Percentiles rank a stretch among this genome's conserved stretches.
Conservation (phyloP, 345 rosid species). For the Passiflora organensis region DNA sequence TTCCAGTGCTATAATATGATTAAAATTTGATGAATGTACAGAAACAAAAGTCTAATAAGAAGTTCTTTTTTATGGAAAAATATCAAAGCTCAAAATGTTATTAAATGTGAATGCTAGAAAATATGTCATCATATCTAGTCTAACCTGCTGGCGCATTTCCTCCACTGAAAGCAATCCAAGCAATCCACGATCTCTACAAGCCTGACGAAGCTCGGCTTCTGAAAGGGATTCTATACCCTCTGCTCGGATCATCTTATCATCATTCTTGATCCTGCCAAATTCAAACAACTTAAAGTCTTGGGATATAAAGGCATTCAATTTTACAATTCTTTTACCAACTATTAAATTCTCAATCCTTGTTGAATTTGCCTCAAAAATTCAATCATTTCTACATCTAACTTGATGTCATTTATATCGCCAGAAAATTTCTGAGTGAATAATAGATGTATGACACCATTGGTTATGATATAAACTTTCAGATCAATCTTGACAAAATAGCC, state of each 20-base stretch:
- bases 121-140: background rate
- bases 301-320: too few species aligned
- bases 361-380: background rate
- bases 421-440: constrained; percentile 5
- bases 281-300: constrained; percentile 2
- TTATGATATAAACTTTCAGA: background rate
- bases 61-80: too few species aligned
- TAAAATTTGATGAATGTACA: too few species aligned
- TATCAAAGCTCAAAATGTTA: too few species aligned
- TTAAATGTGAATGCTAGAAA: too few species aligned
- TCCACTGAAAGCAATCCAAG: constrained; percentile 86
- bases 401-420: background rate
- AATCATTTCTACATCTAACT: background rate
- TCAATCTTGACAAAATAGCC: too few species aligned
- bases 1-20: too few species aligned
- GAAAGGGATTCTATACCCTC: constrained; percentile 93
- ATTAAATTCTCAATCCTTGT: too few species aligned
- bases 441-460: background rate
- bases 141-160: constrained; percentile 91
- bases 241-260: constrained; percentile 87
- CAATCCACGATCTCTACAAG: constrained; percentile 90
- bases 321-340: too few species aligned
- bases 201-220: constrained; percentile 89
- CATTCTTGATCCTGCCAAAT: constrained; percentile 72
- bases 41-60: too few species aligned